phyloP scores from a whole-genome alignment of 2,329 filamentous ascomycete genomes.

The Biscogniauxia mediterranea region DNA sequence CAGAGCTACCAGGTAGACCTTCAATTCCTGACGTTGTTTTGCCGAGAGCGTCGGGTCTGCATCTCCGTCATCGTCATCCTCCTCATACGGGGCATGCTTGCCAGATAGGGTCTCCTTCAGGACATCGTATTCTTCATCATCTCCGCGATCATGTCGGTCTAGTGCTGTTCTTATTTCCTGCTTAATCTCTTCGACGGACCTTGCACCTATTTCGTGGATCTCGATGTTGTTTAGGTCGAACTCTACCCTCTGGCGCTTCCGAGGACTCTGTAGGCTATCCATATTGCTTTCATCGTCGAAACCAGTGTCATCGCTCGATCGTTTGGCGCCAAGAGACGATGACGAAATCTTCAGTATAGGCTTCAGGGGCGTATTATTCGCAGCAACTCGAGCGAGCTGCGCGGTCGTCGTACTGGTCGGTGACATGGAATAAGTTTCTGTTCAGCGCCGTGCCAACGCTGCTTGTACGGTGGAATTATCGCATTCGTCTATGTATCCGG shows the following conservation, averaged over 20 bases:
- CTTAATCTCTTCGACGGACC: slow-evolving; percentile 56
- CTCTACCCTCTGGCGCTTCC: slow-evolving; percentile 56
- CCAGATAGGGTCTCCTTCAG: slow-evolving; percentile 58
- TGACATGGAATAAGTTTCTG: slow-evolving; percentile 17
- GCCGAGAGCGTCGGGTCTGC: slow-evolving; percentile 35
- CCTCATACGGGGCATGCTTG: slow-evolving; percentile 44
- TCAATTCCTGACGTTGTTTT: slow-evolving; percentile 50
- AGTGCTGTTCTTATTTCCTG: slow-evolving; percentile 54
- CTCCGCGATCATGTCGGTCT: slow-evolving; percentile 54
- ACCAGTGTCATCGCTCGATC: slow-evolving; percentile 41
- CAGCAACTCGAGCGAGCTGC: slow-evolving; percentile 27
- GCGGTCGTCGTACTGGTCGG: slow-evolving; percentile 24
- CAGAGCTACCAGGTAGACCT: slow-evolving; percentile 61
- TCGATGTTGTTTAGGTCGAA: slow-evolving; percentile 59
- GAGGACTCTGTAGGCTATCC: slow-evolving; percentile 42
- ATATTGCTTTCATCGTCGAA: slow-evolving; percentile 36
- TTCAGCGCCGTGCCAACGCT: background rate
- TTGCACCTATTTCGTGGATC: slow-evolving; percentile 52
- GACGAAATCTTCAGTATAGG: slow-evolving; percentile 51
- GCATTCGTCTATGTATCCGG: background rate
- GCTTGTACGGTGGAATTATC: background rate
- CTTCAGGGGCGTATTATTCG: slow-evolving; percentile 44
- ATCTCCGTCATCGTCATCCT: slow-evolving; percentile 49
- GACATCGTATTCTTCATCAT: slow-evolving; percentile 60
- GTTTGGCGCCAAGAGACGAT: slow-evolving; percentile 45